These are phyloP conservation scores for Salisapilia sapeloensis DNA, from an alignment of 352 stramenopile genomes.

Conservation along the genomic window DNA sequence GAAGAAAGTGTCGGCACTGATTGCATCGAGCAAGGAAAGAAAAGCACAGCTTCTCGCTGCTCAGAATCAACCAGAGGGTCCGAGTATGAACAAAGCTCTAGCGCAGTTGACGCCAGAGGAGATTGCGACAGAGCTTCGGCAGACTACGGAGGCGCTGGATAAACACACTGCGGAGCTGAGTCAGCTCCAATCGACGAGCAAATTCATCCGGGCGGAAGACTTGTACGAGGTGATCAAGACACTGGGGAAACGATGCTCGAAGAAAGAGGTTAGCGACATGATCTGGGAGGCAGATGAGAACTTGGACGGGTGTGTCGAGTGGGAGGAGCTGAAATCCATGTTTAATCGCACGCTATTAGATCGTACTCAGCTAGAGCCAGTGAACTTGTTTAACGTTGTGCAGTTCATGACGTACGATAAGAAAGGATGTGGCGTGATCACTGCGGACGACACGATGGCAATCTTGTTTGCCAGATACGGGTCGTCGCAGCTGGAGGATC, in stretches of 20 bases:
- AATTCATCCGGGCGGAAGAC: conserved; percentile 84
- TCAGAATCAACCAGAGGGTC: conserved; percentile 50
- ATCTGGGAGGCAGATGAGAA: conserved; percentile 98
- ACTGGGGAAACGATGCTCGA: conserved; percentile 82
- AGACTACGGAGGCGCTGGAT: conserved; percentile 37
- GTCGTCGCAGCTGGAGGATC: conserved; percentile 76
- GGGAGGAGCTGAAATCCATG: conserved; percentile 92
- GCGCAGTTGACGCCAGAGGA: conserved; percentile 64
- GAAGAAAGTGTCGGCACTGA: conserved; percentile 34
- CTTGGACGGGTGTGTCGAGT: conserved; percentile 88
- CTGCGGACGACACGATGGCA: conserved; percentile 96
- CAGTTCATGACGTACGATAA: conserved; percentile 97
- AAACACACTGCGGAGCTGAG: conserved; percentile 24
- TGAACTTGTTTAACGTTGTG: conserved; percentile 93
- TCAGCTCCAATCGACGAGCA: conserved; percentile 31
- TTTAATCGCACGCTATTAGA: conserved; percentile 94
- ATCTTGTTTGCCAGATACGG: conserved; percentile 92
- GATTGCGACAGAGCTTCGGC: conserved; percentile 58
- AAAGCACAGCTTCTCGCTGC: conserved; percentile 38
- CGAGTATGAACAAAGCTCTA: conserved; percentile 60
- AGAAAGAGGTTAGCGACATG: conserved; percentile 95
- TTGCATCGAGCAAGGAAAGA: conserved; percentile 31
- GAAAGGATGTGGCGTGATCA: conserved; percentile 89
- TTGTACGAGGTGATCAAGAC: conserved; percentile 87
- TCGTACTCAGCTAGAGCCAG: conserved; percentile 89